Conservation (phyloP, 768 basidiomycete genomes). For the Collybia mongolica region DNA sequence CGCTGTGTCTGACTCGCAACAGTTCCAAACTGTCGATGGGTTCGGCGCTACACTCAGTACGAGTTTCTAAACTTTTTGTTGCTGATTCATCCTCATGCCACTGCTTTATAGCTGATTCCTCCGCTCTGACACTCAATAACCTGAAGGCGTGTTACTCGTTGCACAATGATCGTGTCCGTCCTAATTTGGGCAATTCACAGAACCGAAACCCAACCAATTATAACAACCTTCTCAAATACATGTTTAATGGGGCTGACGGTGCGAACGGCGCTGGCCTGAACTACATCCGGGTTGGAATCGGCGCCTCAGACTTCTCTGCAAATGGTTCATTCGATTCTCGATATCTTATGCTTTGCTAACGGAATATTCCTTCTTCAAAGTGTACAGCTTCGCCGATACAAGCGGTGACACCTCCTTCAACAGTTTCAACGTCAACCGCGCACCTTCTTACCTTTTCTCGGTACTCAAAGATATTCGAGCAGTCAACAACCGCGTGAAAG, state of each 20-base stretch:
- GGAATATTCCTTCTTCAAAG: slow-evolving; percentile 22
- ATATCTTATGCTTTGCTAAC: background rate
- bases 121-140: slow-evolving; percentile 57
- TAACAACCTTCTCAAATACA: slow-evolving; percentile 51
- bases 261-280: slow-evolving; percentile 64
- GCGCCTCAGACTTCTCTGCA: slow-evolving; percentile 73
- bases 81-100: background rate
- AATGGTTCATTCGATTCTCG: slow-evolving; percentile 30
- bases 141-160: slow-evolving; percentile 50
- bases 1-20: slow-evolving; percentile 47
- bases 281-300: slow-evolving; percentile 68
- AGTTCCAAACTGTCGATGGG: slow-evolving; percentile 65
- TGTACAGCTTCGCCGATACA: slow-evolving; percentile 67
- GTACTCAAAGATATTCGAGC: slow-evolving; percentile 63
- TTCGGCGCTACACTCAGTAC: slow-evolving; percentile 69
- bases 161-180: too few relatives aligned
- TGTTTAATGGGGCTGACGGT: slow-evolving; percentile 63
- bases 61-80: background rate
- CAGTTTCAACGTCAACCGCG: slow-evolving; percentile 51
- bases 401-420: slow-evolving; percentile 57
- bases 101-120: slow-evolving; percentile 62
- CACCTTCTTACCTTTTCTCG: slow-evolving; percentile 63
- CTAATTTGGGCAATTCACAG: slow-evolving; percentile 22
- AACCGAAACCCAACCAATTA: slow-evolving; percentile 53
- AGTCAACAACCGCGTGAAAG: slow-evolving; percentile 48